phyloP scores from a whole-genome alignment of 2,329 filamentous ascomycete species.

The Dryadomyces quercus-mongolicae region DNA sequence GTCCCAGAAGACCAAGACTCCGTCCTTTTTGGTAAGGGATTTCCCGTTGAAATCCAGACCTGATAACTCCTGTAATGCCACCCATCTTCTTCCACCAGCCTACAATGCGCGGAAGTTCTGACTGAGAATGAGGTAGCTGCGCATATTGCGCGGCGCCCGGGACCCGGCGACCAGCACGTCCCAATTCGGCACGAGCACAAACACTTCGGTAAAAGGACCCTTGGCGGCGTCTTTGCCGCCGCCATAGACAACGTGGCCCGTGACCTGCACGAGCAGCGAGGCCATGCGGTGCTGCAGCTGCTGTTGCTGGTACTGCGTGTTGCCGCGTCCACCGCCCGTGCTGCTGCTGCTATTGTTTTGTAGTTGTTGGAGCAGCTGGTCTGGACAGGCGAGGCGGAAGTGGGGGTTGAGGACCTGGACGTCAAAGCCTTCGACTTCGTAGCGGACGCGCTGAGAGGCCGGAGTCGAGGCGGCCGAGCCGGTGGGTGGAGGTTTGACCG shows the following conservation, averaged over 20 bases:
- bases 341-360: neutral
- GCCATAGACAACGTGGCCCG: constrained; percentile 59
- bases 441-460: constrained; percentile 35
- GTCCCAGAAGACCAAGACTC: too few species aligned
- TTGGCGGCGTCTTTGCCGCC: constrained; percentile 48
- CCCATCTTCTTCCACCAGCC: constrained; percentile 3
- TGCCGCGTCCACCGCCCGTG: constrained; percentile 10
- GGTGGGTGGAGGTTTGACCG: neutral
- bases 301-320: constrained; percentile 21
- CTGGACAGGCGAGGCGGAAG: constrained; percentile 45
- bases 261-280: constrained; percentile 60
- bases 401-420: constrained; percentile 65
- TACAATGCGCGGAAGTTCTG: constrained; percentile 56
- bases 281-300: constrained; percentile 45
- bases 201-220: constrained; percentile 66
- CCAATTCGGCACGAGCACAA: constrained; percentile 71
- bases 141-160: constrained; percentile 39
- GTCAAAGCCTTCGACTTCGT: constrained; percentile 66
- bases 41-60: neutral
- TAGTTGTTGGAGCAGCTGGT: constrained; percentile 20
- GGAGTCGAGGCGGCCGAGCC: neutral
- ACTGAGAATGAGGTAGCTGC: constrained; percentile 55
- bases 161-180: constrained; percentile 32
- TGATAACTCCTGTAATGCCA: neutral
- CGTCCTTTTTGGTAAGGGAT: too few species aligned